These are phyloP conservation scores for Aechmea fasciata DNA, from an alignment of 176 grass and related monocot species.

Conservation along the genomic window DNA sequence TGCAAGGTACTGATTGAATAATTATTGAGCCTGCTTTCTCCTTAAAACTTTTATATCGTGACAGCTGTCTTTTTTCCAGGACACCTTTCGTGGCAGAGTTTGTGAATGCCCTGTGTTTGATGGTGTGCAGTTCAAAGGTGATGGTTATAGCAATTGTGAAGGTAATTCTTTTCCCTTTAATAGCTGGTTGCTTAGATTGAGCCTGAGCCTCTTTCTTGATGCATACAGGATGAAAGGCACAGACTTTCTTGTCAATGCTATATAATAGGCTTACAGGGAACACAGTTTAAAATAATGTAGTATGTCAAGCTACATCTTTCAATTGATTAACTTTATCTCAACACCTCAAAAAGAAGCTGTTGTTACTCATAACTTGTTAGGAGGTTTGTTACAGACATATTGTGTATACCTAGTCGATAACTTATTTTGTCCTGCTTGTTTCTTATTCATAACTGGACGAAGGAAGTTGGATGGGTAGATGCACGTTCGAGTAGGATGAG, in stretches of 20 bases:
- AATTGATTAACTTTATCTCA: no score
- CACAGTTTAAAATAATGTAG: no score
- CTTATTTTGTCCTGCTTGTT: no score
- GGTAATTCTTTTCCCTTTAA: slow-evolving; percentile 38
- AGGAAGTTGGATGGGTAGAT: no score
- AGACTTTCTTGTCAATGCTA: not conserved
- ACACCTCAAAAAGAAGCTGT: no score
- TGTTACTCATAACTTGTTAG: no score
- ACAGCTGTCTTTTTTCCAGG: slow-evolving; percentile 34
- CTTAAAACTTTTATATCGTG: slow-evolving; percentile 14
- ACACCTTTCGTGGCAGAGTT: slow-evolving; percentile 85
- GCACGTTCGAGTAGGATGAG: not conserved
- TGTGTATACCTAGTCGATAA: no score
- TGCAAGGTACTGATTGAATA: slow-evolving; percentile 54
- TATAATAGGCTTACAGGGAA: no score
- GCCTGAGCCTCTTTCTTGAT: slow-evolving; percentile 3
- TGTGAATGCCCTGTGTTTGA: slow-evolving; percentile 74
- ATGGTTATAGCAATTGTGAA: slow-evolving; percentile 79
- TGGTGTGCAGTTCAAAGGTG: slow-evolving; percentile 77
- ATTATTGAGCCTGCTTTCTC: slow-evolving; percentile 13
- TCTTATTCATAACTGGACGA: no score
- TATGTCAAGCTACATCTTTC: no score
- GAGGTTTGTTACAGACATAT: no score
- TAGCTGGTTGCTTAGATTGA: not conserved
- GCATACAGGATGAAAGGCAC: slow-evolving; percentile 8